A percentile compares a stretch with the other conserved stretches of the same genome.
phyloP scores from a whole-genome alignment of 192 early-diverging fungal species.

The Coemansia furcata region DNA sequence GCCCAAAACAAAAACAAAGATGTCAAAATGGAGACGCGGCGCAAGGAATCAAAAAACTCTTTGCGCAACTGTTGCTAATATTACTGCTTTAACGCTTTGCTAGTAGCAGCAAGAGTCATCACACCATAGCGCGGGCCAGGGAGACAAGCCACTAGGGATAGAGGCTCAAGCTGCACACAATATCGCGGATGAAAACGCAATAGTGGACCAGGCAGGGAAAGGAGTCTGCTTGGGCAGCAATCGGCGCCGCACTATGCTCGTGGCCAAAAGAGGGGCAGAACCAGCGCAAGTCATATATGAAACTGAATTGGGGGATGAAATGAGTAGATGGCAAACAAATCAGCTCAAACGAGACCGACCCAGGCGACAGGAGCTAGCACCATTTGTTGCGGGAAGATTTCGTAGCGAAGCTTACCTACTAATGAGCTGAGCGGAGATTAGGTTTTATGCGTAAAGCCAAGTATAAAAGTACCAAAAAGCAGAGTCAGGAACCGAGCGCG shows the following conservation, averaged over 20 bases:
- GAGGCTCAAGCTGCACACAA: not conserved
- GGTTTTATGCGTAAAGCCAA: not conserved
- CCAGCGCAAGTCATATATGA: not conserved
- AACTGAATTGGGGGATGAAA: not conserved
- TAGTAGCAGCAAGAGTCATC: not conserved
- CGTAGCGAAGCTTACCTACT: not conserved
- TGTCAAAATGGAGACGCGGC: slow-evolving; percentile 13
- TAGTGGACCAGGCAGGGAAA: slow-evolving; percentile 1
- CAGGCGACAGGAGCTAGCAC: not conserved
- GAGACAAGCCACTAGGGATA: not conserved
- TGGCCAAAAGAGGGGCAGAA: not conserved
- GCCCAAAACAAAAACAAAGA: slow-evolving; percentile 29
- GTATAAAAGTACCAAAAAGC: not conserved
- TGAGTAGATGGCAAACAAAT: not conserved
- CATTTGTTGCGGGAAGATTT: not conserved
- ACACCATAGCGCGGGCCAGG: not conserved
- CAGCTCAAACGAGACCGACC: not conserved
- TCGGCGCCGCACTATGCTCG: not conserved
- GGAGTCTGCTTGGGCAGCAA: not conserved
- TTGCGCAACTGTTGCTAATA: not conserved
- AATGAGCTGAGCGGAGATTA: not conserved
- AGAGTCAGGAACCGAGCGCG: not conserved
- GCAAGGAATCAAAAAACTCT: not conserved
- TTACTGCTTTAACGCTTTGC: not conserved
- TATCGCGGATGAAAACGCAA: not conserved